Evolutionary conservation across 805 yeast species (phyloP).

Genomic region (Candida parachauliodes): DNA sequence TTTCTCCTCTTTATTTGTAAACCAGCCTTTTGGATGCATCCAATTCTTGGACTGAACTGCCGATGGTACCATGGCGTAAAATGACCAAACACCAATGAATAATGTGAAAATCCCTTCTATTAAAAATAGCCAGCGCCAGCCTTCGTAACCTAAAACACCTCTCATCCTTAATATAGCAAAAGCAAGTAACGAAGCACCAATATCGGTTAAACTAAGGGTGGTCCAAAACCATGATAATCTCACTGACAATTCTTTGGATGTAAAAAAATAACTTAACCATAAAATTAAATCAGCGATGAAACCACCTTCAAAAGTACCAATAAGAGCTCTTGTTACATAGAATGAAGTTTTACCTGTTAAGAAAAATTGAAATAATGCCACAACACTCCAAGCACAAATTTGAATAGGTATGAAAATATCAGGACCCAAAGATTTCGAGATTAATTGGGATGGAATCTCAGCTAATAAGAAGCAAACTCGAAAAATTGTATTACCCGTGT

Average conservation of each 20-base stretch:
- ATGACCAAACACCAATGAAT: slow-evolving; percentile 43
- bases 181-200: slow-evolving; percentile 35
- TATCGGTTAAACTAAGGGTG: slow-evolving; percentile 19
- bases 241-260: slow-evolving; percentile 52
- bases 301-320: slow-evolving; percentile 66
- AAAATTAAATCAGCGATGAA: slow-evolving; percentile 62
- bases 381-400: slow-evolving; percentile 53
- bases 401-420: slow-evolving; percentile 62
- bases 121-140: slow-evolving; percentile 65
- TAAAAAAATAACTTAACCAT: slow-evolving; percentile 67
- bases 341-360: slow-evolving; percentile 36
- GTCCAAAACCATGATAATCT: slow-evolving; percentile 49
- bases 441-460: slow-evolving; percentile 64
- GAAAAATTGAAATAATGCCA: slow-evolving; percentile 46
- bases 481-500: slow-evolving; percentile 55
- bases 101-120: slow-evolving; percentile 59
- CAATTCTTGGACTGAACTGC: slow-evolving; percentile 48
- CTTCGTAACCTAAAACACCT: slow-evolving; percentile 41
- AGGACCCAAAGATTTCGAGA: slow-evolving; percentile 62
- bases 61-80: slow-evolving; percentile 49
- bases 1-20: slow-evolving; percentile 50
- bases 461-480: slow-evolving; percentile 50
- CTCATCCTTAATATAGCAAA: slow-evolving; percentile 52
- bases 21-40: slow-evolving; percentile 46
- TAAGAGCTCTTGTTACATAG: slow-evolving; percentile 44